These are phyloP conservation scores for Scopulariopsis brevicaulis DNA, from an alignment of 2,329 filamentous ascomycete genomes.

Conservation along the genomic window DNA sequence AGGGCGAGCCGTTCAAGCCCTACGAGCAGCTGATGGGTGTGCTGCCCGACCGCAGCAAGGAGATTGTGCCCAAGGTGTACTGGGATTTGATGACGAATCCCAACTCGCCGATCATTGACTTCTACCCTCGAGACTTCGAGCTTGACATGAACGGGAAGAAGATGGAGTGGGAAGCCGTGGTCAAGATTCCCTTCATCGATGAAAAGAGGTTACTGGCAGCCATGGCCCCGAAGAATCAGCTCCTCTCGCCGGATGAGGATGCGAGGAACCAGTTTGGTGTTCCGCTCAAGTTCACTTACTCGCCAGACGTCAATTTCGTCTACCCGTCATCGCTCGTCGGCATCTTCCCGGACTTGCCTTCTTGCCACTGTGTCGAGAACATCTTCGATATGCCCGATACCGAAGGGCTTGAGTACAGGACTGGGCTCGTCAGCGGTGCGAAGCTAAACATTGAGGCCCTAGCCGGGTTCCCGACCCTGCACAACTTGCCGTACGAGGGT, in stretches of 20 bases:
- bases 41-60: constrained; percentile 91
- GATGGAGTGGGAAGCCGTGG: constrained; percentile 98
- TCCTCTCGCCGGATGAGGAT: constrained; percentile 69
- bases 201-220: constrained; percentile 74
- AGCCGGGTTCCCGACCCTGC: constrained; percentile 85
- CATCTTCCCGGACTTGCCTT: constrained; percentile 77
- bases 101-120: constrained; percentile 89
- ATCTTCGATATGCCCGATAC: constrained; percentile 90
- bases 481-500: constrained; percentile 74
- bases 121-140: constrained; percentile 94
- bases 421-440: constrained; percentile 74
- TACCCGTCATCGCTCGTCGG: constrained; percentile 85
- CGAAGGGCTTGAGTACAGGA: constrained; percentile 76
- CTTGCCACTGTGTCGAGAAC: constrained; percentile 89
- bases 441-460: constrained; percentile 74
- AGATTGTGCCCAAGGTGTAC: constrained; percentile 80
- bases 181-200: constrained; percentile 98
- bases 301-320: constrained; percentile 61
- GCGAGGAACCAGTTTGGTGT: constrained; percentile 84
- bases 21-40: constrained; percentile 98
- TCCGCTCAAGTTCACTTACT: constrained; percentile 85
- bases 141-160: constrained; percentile 99
- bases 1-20: constrained; percentile 89
- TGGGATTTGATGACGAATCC: constrained; percentile 87
- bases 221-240: constrained; percentile 73